These are phyloP conservation scores for Candida tallmaniae DNA, from an alignment of 805 yeast genomes.

Conservation along the genomic window DNA sequence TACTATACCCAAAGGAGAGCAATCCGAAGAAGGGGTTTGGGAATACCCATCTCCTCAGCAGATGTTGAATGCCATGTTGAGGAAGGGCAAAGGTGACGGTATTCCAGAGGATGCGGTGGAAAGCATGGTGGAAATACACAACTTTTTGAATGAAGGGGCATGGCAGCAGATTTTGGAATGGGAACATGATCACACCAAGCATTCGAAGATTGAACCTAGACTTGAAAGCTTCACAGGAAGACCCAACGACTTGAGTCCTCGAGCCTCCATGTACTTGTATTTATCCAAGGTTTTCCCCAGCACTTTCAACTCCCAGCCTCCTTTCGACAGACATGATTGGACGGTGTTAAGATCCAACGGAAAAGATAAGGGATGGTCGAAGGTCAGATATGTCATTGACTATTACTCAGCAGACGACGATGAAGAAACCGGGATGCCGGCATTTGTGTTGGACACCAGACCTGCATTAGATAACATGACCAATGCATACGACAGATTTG, in stretches of 20 bases:
- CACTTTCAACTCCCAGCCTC: conserved; percentile 70
- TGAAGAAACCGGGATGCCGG: conserved; percentile 79
- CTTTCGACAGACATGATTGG: conserved; percentile 99
- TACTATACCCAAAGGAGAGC: conserved; percentile 79
- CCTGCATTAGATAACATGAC: conserved; percentile 79
- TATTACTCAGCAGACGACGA: conserved; percentile 96
- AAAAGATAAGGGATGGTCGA: conserved; percentile 46
- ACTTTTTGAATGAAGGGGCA: conserved; percentile 94
- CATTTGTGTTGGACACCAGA: conserved; percentile 89
- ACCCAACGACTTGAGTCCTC: conserved; percentile 82
- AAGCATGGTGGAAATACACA: conserved; percentile 95
- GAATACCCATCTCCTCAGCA: conserved; percentile 99
- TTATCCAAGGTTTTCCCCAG: conserved; percentile 71
- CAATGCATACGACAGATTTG: conserved; percentile 64
- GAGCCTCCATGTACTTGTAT: conserved; percentile 66
- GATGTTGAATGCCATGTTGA: conserved; percentile 96
- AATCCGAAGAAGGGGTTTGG: conserved; percentile 73
- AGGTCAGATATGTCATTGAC: conserved; percentile 90
- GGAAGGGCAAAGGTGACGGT: conserved; percentile 85
- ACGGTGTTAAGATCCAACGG: conserved; percentile 72
- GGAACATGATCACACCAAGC: conserved; percentile 70
- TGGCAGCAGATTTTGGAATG: conserved; percentile 92
- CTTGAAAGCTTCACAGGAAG: conserved; percentile 85
- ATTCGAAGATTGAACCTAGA: conserved; percentile 62
- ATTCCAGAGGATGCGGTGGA: conserved; percentile 95